Base-by-base conservation (phyloP, 306 rosid species). In the Macrotyloma uniflorum region DNA sequence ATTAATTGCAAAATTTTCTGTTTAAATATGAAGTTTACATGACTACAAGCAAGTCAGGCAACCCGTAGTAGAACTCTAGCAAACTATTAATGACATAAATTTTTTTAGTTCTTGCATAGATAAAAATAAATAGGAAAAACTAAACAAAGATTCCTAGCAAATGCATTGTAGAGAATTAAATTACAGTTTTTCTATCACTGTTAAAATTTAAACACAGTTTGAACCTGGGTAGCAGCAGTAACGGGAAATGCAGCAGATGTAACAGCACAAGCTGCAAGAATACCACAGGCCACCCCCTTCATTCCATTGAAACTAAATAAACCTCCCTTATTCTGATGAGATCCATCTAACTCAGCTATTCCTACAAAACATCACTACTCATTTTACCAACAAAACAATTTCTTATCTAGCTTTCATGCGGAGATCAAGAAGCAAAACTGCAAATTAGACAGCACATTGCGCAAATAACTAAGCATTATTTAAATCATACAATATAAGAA, bases 141-240 rank as follows among this genome's bases (percentile, higher is more conserved):
- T 13, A 49, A 6, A 49, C 45, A 46, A n/a, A 55, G 53, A 28
- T 76, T 51, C 57, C 7, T 18, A 65, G 47, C n/a, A 13, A 14
- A 45, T 42, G n/a, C 64, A 24, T 18, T 53, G 22, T 26, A 64
- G 8, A 51, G 47, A 74, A n/a, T 40, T 23, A 30, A 5, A 49
- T 49, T 49, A 49, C 43, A 57, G 38, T 24, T 16, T 3, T 47
- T 24, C 33, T 18, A 23, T 53, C 14, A 67, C 1, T 65, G 50
- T 5, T 38, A 13, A 35, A 16, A 62, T 63, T 68, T 13, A 69
- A 50, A 4, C 19, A 22, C 2, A 11, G 18, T 4, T 26, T 33
- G 71, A 82, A 92, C 98, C 98, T 89, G 97, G 73, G 30, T 77
- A 58, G 93, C 98, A 71, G 97, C 98, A 78, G 82, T 78, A n/a